Base-by-base conservation (phyloP, 768 basidiomycete species). In the Suillus americanus region DNA sequence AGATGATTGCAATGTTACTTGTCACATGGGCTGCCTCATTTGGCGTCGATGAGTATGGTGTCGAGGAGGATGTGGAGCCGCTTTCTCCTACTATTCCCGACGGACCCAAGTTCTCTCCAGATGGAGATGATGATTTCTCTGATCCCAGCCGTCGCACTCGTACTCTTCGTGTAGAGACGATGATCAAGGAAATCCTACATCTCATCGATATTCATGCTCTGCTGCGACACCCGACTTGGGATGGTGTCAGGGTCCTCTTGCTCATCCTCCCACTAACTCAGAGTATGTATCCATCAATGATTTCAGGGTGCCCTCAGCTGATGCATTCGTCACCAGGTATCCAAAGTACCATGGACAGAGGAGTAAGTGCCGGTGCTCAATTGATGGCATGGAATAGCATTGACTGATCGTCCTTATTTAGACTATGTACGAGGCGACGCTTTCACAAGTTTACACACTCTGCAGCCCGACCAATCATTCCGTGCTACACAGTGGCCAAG, bases 21-120 rank as follows among this genome's bases (percentile, higher is more conserved):
- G 92, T 92, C 51, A 86, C 90, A 25, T 97, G 94, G 94, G 95
- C 94, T 0, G 85, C 89, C 5, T 94, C 92, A 45, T 95, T 93
- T 74, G 96, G 95, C 46, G 79, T 97, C 54, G 86, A 96, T 73
- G 92, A 94, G 69, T 83, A 80, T 50, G 95, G 94, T 43, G 71
- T 83, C 18, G 86, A 89, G 50, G 79, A 80, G 46, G 72, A 72
- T 9, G 3, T 50, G 5, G 65, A 68, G 45, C 62, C 65, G 1
- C 23, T 23, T 35, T 12, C 64, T 13, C 64, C 69, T 13, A 62
- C 66, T 2, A 48, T 18, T 18, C 56, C 60, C 56, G 54, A 25
- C 38, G 59, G 51, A 38, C 59, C 66, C 3, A 62, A 69, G 3
- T 62, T 69, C 20, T 16, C 64, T 6, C 64, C 60, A 43, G 77